Evolutionary conservation across 2,329 filamentous ascomycete genomes (phyloP).

Genomic region (Hypoxylon sp.): DNA sequence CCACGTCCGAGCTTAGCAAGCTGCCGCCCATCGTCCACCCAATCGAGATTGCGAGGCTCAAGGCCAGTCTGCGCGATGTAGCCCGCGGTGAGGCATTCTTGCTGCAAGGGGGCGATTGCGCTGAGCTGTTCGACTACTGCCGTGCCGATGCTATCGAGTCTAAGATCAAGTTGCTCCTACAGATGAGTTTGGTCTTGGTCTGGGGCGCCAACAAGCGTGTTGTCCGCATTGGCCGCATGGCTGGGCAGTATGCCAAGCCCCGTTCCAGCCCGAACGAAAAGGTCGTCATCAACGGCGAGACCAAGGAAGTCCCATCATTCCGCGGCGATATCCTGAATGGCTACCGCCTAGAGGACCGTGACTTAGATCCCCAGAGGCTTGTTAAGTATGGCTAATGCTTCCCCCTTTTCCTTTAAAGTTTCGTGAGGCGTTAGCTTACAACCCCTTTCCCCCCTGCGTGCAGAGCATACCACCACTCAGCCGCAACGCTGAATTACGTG

Average conservation of each 20-base stretch:
- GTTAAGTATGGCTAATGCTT: conserved; percentile 69
- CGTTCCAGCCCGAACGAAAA: conserved; percentile 86
- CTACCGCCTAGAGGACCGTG: conserved; percentile 80
- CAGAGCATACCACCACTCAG: conserved; percentile 94
- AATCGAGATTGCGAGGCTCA: conserved; percentile 84
- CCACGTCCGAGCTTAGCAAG: conserved; percentile 74
- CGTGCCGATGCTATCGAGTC: conserved; percentile 89
- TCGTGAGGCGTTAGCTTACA: conserved; percentile 1
- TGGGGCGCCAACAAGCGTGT: conserved; percentile 88
- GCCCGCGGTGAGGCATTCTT: conserved; percentile 93
- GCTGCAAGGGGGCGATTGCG: conserved; percentile 96
- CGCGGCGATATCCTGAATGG: conserved; percentile 97
- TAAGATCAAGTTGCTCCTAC: conserved; percentile 95
- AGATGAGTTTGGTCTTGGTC: conserved; percentile 97
- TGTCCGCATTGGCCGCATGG: conserved; percentile 94
- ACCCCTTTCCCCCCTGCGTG: background rate
- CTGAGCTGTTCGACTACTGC: conserved; percentile 98
- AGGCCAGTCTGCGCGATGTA: conserved; percentile 84
- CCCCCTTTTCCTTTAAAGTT: background rate
- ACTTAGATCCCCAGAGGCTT: conserved; percentile 85
- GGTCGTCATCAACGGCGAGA: conserved; percentile 80
- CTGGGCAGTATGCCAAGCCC: conserved; percentile 97
- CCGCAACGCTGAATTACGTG: conserved; percentile 94
- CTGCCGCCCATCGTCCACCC: conserved; percentile 86
- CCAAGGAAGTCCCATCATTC: conserved; percentile 86